A percentile compares a stretch with the other conserved stretches of the same genome.
Evolutionary conservation across 2,329 filamentous ascomycete genomes (phyloP).

Genomic region (Davidsoniella neocaledoniae): DNA sequence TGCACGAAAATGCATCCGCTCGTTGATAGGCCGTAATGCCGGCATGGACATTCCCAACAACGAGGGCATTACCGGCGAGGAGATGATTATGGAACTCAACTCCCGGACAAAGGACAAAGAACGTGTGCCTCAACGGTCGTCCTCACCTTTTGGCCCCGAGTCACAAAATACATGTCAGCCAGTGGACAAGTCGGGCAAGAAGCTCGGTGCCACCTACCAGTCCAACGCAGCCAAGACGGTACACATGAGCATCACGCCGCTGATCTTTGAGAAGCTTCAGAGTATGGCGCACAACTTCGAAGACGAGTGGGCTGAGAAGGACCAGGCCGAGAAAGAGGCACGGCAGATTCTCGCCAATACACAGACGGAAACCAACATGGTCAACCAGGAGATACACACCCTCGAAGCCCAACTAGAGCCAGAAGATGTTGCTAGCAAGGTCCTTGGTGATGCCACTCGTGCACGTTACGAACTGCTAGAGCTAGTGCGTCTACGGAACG

Average conservation of each 20-base stretch:
- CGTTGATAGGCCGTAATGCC: conserved; percentile 62
- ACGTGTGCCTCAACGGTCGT: conserved; percentile 51
- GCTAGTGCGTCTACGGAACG: conserved; percentile 34
- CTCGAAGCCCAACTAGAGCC: conserved; percentile 37
- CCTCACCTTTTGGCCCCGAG: conserved; percentile 50
- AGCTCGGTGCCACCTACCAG: conserved; percentile 30
- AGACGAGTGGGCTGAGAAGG: conserved; percentile 57
- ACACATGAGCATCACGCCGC: conserved; percentile 49
- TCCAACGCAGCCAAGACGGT: conserved; percentile 53
- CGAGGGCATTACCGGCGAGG: conserved; percentile 67
- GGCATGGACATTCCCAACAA: conserved; percentile 68
- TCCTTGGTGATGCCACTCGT: conserved; percentile 32
- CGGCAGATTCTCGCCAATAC: conserved; percentile 49
- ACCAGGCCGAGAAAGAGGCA: conserved; percentile 51
- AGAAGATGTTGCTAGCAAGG: conserved; percentile 34
- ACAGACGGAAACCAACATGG: conserved; percentile 45
- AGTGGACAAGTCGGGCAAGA: conserved; percentile 19
- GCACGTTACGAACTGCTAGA: conserved; percentile 32
- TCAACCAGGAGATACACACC: conserved; percentile 43
- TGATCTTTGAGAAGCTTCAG: conserved; percentile 56
- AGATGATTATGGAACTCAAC: conserved; percentile 63
- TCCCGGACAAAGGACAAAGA: conserved; percentile 48
- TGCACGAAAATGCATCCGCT: conserved; percentile 76
- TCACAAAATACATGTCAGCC: conserved; percentile 30
- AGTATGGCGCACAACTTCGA: conserved; percentile 57